Conservation (phyloP, 2,329 filamentous ascomycete genomes). For the Plenodomus biglobosus region DNA sequence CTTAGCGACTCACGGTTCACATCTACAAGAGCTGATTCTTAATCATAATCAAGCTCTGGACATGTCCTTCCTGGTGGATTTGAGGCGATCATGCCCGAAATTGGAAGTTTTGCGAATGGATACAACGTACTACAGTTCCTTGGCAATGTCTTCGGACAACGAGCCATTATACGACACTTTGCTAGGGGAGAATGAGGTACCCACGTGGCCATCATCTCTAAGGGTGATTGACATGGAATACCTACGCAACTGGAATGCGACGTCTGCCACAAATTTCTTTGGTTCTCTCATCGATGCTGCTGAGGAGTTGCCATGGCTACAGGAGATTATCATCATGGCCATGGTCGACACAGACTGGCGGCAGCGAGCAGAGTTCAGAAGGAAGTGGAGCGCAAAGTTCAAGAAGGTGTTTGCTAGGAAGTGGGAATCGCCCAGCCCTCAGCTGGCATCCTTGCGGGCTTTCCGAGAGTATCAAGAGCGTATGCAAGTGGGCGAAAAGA, state of each 20-base stretch:
- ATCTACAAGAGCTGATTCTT: conserved; percentile 68
- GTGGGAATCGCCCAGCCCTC: conserved; percentile 47
- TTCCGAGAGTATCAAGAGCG: conserved; percentile 46
- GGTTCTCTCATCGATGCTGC: conserved; percentile 75
- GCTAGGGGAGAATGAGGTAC: conserved; percentile 63
- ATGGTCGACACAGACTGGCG: conserved; percentile 81
- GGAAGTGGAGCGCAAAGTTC: conserved; percentile 73
- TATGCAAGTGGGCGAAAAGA: conserved; percentile 3
- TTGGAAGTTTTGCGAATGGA: conserved; percentile 75
- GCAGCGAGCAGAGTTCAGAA: conserved; percentile 75
- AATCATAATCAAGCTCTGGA: conserved; percentile 79
- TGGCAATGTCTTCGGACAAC: conserved; percentile 67
- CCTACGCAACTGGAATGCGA: conserved; percentile 71
- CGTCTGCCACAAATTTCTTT: conserved; percentile 75
- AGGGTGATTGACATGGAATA: conserved; percentile 73
- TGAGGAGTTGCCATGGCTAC: conserved; percentile 64
- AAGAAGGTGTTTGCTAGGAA: conserved; percentile 65
- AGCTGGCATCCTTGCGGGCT: conserved; percentile 48
- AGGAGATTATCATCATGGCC: conserved; percentile 66
- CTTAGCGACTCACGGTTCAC: conserved; percentile 65
- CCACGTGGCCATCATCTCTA: conserved; percentile 75
- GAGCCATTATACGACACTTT: conserved; percentile 74
- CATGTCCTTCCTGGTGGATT: conserved; percentile 68
- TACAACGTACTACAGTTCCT: conserved; percentile 73
- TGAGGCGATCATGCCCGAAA: conserved; percentile 69